Percentiles rank a stretch among this genome's conserved stretches.
These are phyloP conservation scores for Cryptosporidium ryanae DNA, from an alignment of 169 alveolate species.

Conservation along the genomic window DNA sequence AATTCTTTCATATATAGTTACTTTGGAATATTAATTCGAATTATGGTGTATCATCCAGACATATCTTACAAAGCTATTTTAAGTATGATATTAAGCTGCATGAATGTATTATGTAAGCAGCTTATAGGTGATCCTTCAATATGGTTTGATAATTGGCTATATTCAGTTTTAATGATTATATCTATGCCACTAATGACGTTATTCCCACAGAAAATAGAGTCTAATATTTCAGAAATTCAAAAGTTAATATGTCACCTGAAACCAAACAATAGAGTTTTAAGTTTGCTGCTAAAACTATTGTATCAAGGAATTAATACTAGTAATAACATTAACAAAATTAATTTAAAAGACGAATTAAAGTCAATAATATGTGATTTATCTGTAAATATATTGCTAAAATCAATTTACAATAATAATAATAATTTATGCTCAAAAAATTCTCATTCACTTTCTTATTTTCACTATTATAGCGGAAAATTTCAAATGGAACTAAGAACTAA, in stretches of 20 bases:
- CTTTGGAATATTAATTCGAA: conserved; percentile 25
- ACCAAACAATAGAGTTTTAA: conserved; percentile 16
- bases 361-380: conserved; percentile 33
- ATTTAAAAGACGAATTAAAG: not conserved
- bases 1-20: conserved; percentile 9
- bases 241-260: not conserved
- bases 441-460: no score
- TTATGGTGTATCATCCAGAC: conserved; percentile 37
- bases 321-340: not conserved
- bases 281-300: not conserved
- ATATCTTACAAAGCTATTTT: not conserved
- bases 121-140: not conserved
- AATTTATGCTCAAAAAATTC: no score
- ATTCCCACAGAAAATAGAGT: conserved; percentile 35
- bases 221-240: conserved; percentile 1
- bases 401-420: conserved; percentile 14
- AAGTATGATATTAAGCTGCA: conserved; percentile 7
- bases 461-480: no score
- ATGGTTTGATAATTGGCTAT: conserved; percentile 27
- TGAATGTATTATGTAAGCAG: not conserved
- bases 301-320: conserved; percentile 22
- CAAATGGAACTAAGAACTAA: no score
- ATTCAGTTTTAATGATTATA: not conserved
- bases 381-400: conserved; percentile 1
- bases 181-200: conserved; percentile 47